Evolutionary conservation across 2,329 filamentous ascomycete species (phyloP).

Genomic region (Simplicillium aogashimaense): DNA sequence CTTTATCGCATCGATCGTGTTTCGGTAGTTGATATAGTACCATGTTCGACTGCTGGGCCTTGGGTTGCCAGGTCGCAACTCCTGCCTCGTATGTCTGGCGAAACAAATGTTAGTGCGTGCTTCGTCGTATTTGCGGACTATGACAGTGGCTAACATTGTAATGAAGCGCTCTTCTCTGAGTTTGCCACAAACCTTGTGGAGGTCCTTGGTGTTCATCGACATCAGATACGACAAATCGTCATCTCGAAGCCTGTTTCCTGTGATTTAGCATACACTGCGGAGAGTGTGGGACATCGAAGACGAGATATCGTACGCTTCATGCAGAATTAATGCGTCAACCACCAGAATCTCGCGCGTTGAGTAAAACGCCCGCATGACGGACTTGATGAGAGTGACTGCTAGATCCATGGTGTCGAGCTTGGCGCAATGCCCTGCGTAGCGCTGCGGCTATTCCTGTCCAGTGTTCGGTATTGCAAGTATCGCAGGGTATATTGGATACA

Average conservation of each 20-base stretch:
- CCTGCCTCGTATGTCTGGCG: conserved; percentile 52
- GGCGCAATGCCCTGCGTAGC: too few species aligned
- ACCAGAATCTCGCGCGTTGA: conserved; percentile 75
- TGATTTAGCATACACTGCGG: too few species aligned
- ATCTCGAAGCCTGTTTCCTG: conserved; percentile 64
- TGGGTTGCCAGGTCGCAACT: conserved; percentile 70
- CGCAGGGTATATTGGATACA: too few species aligned
- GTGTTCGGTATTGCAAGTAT: too few species aligned
- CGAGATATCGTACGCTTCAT: conserved; percentile 62
- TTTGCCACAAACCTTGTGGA: conserved; percentile 80
- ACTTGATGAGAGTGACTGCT: conserved; percentile 72
- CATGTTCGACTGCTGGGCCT: conserved; percentile 81
- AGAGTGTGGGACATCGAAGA: conserved; percentile 36
- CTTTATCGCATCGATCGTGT: conserved; percentile 92
- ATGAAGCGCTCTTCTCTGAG: conserved; percentile 81
- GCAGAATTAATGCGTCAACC: conserved; percentile 76
- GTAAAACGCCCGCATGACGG: conserved; percentile 78
- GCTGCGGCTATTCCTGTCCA: too few species aligned
- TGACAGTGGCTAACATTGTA: conserved; percentile 50
- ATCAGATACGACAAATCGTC: conserved; percentile 82
- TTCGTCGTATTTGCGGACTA: not conserved
- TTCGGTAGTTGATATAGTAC: conserved; percentile 94
- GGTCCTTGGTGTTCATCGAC: conserved; percentile 81
- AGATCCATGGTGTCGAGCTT: conserved; percentile 32
- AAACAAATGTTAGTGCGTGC: not conserved